Evolutionary conservation across 2,329 filamentous ascomycete species (phyloP), one percentile per base, ranked within the genome.

Genomic region (Parascedosporium putredinis): DNA sequence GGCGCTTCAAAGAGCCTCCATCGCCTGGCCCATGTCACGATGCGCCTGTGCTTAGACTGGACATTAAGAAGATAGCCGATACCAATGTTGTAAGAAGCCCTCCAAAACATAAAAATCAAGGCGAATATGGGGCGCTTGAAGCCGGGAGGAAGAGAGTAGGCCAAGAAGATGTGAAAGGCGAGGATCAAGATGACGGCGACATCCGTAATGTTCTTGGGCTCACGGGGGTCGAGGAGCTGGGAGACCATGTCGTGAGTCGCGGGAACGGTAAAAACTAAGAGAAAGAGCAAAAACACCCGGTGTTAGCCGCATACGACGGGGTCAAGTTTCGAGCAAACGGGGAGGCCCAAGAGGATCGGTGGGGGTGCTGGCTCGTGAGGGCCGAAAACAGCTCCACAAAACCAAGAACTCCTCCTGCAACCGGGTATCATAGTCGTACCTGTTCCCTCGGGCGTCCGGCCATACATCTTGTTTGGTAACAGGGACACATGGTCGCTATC

Each of bases 241-340:
- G 91, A 95, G 58, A 98, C 91, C 93, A 98, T 97, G 70, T 98
- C 93, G 74, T 96, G 89, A 51, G 93, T 98, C 54, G 88, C 84
- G 45, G 93, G 93, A 50, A 98, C 93, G 52, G 88, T 85, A 64
- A 98, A 98, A 60, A 95, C 93, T 97, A 6, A 3, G 16, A 7
- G 29, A n/a, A n/a, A n/a, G n/a, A n/a, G n/a, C n/a, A n/a, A n/a
- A n/a, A n/a, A n/a, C n/a, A n/a, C n/a, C n/a, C n/a, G n/a, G n/a
- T n/a, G n/a, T n/a, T n/a, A n/a, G n/a, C n/a, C n/a, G n/a, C n/a
- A n/a, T n/a, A n/a, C n/a, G n/a, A n/a, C n/a, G n/a, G n/a, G n/a
- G n/a, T n/a, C n/a, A n/a, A n/a, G n/a, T n/a, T n/a, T n/a, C n/a
- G n/a, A n/a, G n/a, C n/a, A n/a, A n/a, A n/a, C n/a, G n/a, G n/a